A percentile compares a stretch with the other conserved stretches of the same genome.
phyloP scores from a whole-genome alignment of 176 grass and related monocot species.

The Carex scoparia region DNA sequence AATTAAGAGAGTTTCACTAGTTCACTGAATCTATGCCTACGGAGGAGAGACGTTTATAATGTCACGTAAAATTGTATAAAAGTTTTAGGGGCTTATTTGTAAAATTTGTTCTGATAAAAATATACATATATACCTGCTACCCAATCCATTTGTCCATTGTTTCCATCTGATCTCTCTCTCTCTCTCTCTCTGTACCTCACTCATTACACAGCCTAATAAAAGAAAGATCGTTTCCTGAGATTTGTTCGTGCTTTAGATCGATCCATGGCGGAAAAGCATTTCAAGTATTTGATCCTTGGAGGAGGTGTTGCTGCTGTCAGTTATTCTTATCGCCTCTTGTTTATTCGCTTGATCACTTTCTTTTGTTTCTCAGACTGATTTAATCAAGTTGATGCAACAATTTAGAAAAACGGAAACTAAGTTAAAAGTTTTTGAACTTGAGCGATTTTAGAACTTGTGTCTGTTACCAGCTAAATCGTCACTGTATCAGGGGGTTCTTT shows the following conservation, averaged over 20 bases:
- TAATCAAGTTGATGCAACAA: not conserved
- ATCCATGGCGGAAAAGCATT: slow-evolving; percentile 65
- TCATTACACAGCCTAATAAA: not conserved
- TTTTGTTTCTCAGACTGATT: not conserved
- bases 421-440: not conserved
- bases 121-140: not conserved
- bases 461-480: not conserved
- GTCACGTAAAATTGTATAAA: not conserved
- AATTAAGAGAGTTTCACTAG: not conserved
- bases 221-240: not conserved
- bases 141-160: slow-evolving; percentile 6
- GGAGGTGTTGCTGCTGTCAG: slow-evolving; percentile 73
- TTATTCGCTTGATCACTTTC: not conserved
- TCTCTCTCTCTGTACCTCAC: not conserved
- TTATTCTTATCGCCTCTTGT: not conserved
- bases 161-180: not conserved
- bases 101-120: not conserved
- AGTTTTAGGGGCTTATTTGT: not conserved
- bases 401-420: not conserved
- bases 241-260: slow-evolving; percentile 6
- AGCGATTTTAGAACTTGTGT: not conserved
- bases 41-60: not conserved
- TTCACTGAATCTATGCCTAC: not conserved
- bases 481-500: not conserved
- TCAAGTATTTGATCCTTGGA: slow-evolving; percentile 92